Percentiles rank a stretch among this genome's conserved stretches.
These are phyloP conservation scores for Salinomyces thailandicus DNA, from an alignment of 2,329 filamentous ascomycete species.

Conservation along the genomic window DNA sequence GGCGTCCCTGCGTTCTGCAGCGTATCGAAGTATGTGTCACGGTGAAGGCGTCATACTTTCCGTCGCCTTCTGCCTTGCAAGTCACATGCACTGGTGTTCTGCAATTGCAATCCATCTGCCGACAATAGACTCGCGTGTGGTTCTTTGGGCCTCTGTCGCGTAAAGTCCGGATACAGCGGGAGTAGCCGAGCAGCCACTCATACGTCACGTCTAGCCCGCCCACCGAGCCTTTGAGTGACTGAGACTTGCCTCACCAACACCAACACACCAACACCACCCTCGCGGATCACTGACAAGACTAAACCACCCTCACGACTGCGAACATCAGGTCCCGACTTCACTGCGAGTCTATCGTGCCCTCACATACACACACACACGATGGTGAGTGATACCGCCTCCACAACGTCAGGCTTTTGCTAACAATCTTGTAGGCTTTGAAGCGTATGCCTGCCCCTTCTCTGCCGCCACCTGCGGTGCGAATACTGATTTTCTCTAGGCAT, in stretches of 20 bases:
- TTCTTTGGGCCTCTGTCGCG: too few species aligned
- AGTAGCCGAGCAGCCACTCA: too few species aligned
- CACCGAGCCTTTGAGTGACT: not conserved
- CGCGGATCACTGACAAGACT: too few species aligned
- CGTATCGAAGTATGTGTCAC: too few species aligned
- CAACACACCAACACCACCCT: too few species aligned
- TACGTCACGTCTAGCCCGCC: not conserved
- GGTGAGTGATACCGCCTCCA: not conserved
- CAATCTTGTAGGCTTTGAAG: constrained; percentile 2
- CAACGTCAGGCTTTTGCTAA: not conserved
- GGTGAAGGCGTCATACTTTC: too few species aligned
- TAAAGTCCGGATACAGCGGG: too few species aligned
- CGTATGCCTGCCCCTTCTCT: not conserved
- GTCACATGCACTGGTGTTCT: too few species aligned
- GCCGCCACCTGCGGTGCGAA: not conserved
- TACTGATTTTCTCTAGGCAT: constrained; percentile 1
- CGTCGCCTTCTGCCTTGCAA: too few species aligned
- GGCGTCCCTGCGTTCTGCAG: too few species aligned
- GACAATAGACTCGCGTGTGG: too few species aligned
- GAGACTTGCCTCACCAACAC: not conserved
- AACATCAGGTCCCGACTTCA: not conserved
- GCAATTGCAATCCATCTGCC: too few species aligned
- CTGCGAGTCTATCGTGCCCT: not conserved
- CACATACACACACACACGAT: constrained; percentile 1
- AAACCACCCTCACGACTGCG: not conserved